Base-by-base conservation (phyloP, 805 yeast genomes). In the Saturnispora halmiae region DNA sequence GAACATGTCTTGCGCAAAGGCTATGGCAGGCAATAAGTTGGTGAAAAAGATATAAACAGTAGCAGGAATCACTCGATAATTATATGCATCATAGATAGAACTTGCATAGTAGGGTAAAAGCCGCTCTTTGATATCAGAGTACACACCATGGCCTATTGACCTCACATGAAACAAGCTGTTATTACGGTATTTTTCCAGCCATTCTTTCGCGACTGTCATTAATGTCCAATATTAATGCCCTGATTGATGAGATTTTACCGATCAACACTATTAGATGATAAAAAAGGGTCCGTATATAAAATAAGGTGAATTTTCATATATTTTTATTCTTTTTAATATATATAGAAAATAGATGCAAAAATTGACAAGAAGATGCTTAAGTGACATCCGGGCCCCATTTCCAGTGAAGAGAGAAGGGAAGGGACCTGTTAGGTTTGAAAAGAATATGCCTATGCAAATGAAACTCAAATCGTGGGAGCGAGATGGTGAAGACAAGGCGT, bases 1-100 rank as follows among this genome's bases (percentile, higher is more conserved):
- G 59, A 87, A 88, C 95, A 90, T 82, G 56, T 90, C 97, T 55
- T 86, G 96, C 0, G 96, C 94, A 67, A 90, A 90, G 0, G 97
- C 96, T 31, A 90, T 71, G 0, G 96, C 96, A 2, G 97, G 97
- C 29, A 90, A 66, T 34, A 90, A 56, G 57, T 92, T 90, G 32
- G 95, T 87, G 67, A 92, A 87, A 59, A 82, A 90, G 11, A 92
- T 82, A 56, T 74, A 86, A 2, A 82, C 63, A 1, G 86, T 78
- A 0, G 95, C 68, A 0, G 98, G 98, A 2, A 90, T 66, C 11
- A 88, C 94, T 52, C 98, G 62, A 57, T 92, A 92, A 55, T 84
- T 79, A 60, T 72, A 67, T 0, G 90, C 90, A 63, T 90, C 97
- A 13, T 53, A 70, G 76, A 90, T 80, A 57, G 90, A 97, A 1